Conservation (phyloP, 495 filamentous ascomycete species). For the Penicillium psychrofluorescens region DNA sequence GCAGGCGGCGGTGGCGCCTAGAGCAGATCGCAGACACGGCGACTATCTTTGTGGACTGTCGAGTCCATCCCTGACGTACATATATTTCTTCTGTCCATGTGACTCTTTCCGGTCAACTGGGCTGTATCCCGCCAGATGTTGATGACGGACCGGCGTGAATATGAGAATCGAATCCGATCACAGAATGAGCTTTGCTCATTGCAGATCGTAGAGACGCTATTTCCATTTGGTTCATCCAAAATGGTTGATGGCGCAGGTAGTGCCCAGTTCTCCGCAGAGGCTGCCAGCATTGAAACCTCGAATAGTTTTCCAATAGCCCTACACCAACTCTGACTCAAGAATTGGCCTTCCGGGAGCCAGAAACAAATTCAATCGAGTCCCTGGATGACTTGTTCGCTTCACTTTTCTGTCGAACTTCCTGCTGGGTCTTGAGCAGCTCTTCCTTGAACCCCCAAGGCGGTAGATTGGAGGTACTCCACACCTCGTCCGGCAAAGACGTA, state of each 20-base stretch:
- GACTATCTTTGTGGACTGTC: not conserved
- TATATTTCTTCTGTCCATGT: not conserved
- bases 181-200: not conserved
- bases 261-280: too few species aligned
- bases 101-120: too few species aligned
- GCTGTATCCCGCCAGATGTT: too few species aligned
- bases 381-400: slow-evolving; percentile 49
- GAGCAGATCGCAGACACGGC: not conserved
- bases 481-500: slow-evolving; percentile 57
- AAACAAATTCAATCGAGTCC: slow-evolving; percentile 71
- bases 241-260: not conserved
- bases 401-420: slow-evolving; percentile 48
- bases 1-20: slow-evolving; percentile 9
- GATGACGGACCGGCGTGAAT: too few species aligned
- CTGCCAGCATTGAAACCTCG: too few species aligned
- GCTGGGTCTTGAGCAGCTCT: slow-evolving; percentile 58
- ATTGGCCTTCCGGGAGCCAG: slow-evolving; percentile 18
- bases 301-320: slow-evolving; percentile 1
- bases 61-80: not conserved
- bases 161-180: too few species aligned
- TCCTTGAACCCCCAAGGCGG: slow-evolving; percentile 70
- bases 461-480: slow-evolving; percentile 62
- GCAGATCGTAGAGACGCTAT: not conserved
- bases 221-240: slow-evolving; percentile 2
- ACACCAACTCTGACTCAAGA: not conserved